Evolutionary conservation across 768 basidiomycete genomes (phyloP), one percentile per base, ranked within the genome.

Genomic region (Cystobasidium tubakii): DNA sequence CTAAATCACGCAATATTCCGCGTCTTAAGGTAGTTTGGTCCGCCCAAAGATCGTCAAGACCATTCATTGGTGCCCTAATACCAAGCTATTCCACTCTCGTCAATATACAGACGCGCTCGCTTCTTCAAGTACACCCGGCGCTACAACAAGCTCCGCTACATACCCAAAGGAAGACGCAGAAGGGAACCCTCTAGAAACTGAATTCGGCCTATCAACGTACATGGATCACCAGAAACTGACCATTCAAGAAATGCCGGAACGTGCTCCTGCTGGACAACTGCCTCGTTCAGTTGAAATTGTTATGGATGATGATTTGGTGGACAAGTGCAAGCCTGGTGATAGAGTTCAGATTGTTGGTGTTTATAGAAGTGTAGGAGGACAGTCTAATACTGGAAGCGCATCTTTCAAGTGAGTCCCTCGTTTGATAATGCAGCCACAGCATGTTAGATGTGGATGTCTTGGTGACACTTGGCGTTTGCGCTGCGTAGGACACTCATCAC

Each of bases 171-270:
- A 88, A 54, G 93, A 98, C 81, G 93, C 93, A 50, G 89, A 95
- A 66, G 94, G 92, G 1, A 86, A 88, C 79, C 84, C 87, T 25
- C 83, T 99, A 62, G 87, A 92, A 81, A 96, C 88, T 77, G 96
- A 99, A 83, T 98, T 88, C 80, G 96, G 96, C 3, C 84, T 89
- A 76, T 91, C 90, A 80, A 86, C 90, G 9, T 99, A 96, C 84
- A 85, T 91, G 72, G 96, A 99, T 82, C 92, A 98, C 82, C 96
- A 99, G 82, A 88, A 92, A 76, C 91, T 98, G 80, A 92, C 88
- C 81, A 98, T 99, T 75, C 96, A 99, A 83, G 96, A 99, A 80
- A 98, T 99, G 95, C 96, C 96, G 1, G 96, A 99, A 82, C 88
- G 96, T 27, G 94, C 96, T 17, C 96, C 96, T 29, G 90, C 96